A percentile compares a stretch with the other conserved stretches of the same genome.
These are phyloP conservation scores for Kodamaea kaohsiungensis DNA, from an alignment of 805 yeast species.

Conservation along the genomic window DNA sequence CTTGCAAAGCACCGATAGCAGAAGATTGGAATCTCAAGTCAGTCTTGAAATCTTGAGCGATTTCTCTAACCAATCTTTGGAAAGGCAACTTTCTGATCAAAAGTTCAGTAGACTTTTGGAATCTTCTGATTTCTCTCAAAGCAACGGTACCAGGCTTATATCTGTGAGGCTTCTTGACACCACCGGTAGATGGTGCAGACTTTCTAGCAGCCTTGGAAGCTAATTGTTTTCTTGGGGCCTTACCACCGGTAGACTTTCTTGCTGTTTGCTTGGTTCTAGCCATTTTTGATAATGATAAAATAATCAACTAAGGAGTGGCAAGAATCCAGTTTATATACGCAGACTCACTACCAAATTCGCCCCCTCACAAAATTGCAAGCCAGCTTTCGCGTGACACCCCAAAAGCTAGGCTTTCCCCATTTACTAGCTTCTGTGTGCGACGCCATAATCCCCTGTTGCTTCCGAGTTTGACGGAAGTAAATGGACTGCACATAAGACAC, in stretches of 20 bases:
- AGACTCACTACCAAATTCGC: background rate
- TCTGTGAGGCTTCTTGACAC: slow-evolving; percentile 95
- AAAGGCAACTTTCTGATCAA: slow-evolving; percentile 95
- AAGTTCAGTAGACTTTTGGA: slow-evolving; percentile 94
- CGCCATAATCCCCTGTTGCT: no score
- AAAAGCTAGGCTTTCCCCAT: no score
- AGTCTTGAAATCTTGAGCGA: slow-evolving; percentile 91
- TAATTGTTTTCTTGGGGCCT: slow-evolving; percentile 92
- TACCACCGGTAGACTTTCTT: slow-evolving; percentile 94
- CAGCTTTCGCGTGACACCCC: no score
- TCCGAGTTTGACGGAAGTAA: no score
- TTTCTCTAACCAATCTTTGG: slow-evolving; percentile 95
- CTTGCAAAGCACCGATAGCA: slow-evolving; percentile 50
- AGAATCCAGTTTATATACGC: slow-evolving; percentile 1
- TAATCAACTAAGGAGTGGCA: slow-evolving; percentile 41
- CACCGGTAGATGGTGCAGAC: slow-evolving; percentile 89
- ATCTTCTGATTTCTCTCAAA: slow-evolving; percentile 94
- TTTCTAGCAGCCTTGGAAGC: slow-evolving; percentile 94
- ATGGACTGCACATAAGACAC: no score
- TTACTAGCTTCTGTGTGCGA: no score
- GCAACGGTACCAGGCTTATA: slow-evolving; percentile 98
- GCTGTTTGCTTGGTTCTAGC: slow-evolving; percentile 95
- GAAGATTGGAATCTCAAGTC: slow-evolving; percentile 87
- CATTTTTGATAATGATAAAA: slow-evolving; percentile 43
- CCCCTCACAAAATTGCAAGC: background rate